These are phyloP conservation scores for Eucommia ulmoides DNA, from an alignment of 257 asterid genomes.

Conservation along the genomic window DNA sequence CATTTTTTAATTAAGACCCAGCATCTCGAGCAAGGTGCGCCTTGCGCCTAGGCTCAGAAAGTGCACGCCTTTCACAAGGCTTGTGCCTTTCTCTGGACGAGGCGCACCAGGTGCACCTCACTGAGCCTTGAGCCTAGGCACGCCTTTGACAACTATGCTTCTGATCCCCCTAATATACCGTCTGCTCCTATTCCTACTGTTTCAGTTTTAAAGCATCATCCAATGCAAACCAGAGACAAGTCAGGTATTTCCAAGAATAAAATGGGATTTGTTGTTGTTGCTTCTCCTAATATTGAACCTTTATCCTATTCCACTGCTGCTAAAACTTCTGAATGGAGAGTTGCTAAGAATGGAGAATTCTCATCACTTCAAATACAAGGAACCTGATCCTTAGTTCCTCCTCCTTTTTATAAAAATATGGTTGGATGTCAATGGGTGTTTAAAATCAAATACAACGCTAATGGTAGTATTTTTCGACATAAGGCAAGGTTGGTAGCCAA, in stretches of 20 bases:
- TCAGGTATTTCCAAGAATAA: background rate
- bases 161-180: too few species aligned
- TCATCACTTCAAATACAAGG: background rate
- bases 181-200: too few species aligned
- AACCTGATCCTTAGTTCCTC: background rate
- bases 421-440: background rate
- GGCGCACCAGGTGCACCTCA: too few species aligned
- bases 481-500: background rate
- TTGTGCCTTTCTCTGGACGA: too few species aligned
- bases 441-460: background rate
- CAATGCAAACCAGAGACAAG: background rate
- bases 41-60: too few species aligned
- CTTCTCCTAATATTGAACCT: background rate
- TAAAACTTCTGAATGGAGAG: background rate
- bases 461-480: background rate
- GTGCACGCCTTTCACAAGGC: too few species aligned
- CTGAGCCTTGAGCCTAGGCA: too few species aligned
- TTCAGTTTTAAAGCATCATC: background rate
- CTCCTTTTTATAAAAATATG: background rate
- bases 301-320: background rate
- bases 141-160: too few species aligned
- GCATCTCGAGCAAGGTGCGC: too few species aligned
- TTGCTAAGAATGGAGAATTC: background rate
- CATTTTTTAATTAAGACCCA: too few species aligned
- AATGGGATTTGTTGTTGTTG: background rate